Conservation (phyloP, 2,329 filamentous ascomycete genomes). For the Colletotrichum chlorophyti region DNA sequence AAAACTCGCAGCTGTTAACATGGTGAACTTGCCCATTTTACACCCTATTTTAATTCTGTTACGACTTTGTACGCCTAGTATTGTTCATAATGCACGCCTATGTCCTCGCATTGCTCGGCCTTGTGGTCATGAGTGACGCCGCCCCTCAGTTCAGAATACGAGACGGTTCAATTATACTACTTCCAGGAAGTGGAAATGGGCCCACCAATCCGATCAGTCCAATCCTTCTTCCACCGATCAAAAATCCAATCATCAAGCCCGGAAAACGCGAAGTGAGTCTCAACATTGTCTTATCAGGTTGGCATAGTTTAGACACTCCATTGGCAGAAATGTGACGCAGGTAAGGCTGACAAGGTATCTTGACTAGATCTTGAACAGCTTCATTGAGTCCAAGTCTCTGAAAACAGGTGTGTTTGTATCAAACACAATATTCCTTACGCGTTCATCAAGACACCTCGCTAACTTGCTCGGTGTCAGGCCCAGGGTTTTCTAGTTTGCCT, state of each 20-base stretch:
- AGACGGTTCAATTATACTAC: constrained; percentile 1
- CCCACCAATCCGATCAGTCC: not conserved
- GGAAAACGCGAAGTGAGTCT: not conserved
- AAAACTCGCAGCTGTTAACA: no score
- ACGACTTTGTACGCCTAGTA: no score
- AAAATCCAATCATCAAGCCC: not conserved
- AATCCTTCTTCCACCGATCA: not conserved
- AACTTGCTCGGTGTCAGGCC: no score
- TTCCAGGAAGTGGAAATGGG: not conserved
- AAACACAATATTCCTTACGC: not conserved
- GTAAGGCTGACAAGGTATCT: no score
- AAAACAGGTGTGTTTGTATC: no score
- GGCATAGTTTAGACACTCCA: no score
- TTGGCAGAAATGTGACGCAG: not conserved
- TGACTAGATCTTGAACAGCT: not conserved
- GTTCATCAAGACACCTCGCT: not conserved
- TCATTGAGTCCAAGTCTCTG: not conserved
- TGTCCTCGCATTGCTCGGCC: not conserved
- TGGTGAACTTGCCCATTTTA: no score
- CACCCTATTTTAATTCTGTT: no score
- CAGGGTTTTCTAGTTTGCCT: not conserved
- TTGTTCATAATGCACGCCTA: not conserved
- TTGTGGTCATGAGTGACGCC: not conserved
- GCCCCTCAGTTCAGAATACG: constrained; percentile 15
- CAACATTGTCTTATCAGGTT: not conserved